These are phyloP conservation scores for Sphagnurus paluster DNA, from an alignment of 1,284 basidiomycete species.

Conservation along the genomic window DNA sequence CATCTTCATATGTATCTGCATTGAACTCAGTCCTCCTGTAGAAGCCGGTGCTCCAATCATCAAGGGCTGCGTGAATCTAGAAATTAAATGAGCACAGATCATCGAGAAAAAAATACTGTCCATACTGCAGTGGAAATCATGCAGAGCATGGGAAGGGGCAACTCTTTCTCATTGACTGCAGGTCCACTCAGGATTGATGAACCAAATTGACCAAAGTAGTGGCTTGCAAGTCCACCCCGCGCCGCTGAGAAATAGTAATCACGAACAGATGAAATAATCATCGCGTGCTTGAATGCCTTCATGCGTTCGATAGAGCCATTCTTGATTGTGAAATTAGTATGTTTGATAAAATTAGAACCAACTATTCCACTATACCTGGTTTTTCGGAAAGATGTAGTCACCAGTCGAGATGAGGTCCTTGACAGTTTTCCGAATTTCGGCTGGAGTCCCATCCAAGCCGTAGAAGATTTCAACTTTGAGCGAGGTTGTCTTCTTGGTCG, in stretches of 20 bases:
- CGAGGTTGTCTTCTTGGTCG: background rate
- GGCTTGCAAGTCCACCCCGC: background rate
- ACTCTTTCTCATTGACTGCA: conserved; percentile 4
- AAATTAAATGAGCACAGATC: background rate
- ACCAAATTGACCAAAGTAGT: conserved; percentile 4
- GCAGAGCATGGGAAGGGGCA: conserved; percentile 12
- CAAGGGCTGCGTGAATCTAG: conserved; percentile 9
- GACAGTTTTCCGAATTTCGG: background rate
- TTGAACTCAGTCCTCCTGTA: conserved; percentile 15
- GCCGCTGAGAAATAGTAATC: conserved; percentile 9
- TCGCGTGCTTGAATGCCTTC: conserved; percentile 13
- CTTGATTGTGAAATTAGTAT: background rate
- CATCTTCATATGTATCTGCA: conserved; percentile 13
- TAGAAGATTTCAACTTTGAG: background rate
- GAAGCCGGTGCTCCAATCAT: conserved; percentile 13
- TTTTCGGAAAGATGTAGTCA: background rate
- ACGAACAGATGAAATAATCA: conserved; percentile 9
- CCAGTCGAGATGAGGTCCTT: background rate
- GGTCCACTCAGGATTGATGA: conserved; percentile 7
- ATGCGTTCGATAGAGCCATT: background rate
- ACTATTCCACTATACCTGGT: background rate
- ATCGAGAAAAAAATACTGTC: background rate
- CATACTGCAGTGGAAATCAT: conserved; percentile 2
- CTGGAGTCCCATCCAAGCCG: background rate
- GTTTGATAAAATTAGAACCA: background rate